Evolutionary conservation across 176 grass and related monocot species (phyloP).

Genomic region (Chrysopogon serrulatus): DNA sequence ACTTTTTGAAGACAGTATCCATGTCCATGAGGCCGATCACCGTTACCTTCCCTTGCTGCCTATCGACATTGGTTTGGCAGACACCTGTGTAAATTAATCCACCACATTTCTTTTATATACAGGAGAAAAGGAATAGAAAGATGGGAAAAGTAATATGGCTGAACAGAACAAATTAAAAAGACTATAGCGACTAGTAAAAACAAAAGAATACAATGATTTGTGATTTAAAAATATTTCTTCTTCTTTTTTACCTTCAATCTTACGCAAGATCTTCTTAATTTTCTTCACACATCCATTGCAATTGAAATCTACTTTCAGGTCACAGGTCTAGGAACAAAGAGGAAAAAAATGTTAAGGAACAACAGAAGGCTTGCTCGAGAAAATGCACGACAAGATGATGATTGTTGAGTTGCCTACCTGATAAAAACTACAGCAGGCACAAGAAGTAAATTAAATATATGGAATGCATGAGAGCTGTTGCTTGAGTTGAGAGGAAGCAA

Average conservation of each 20-base stretch:
- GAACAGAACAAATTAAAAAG: background rate
- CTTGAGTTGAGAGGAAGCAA: slow-evolving; percentile 18
- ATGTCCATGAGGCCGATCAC: slow-evolving; percentile 15
- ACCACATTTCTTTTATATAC: background rate
- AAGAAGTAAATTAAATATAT: background rate
- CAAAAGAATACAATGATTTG: background rate
- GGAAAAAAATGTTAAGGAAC: slow-evolving; percentile 1
- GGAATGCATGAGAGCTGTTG: background rate
- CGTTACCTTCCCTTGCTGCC: slow-evolving; percentile 59
- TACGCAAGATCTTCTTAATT: slow-evolving; percentile 65
- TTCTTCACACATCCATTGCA: slow-evolving; percentile 67
- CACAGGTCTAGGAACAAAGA: slow-evolving; percentile 51
- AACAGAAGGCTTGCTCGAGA: background rate
- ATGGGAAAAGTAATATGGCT: background rate
- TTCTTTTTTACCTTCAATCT: slow-evolving; percentile 57
- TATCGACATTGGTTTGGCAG: slow-evolving; percentile 44
- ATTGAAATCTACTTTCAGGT: slow-evolving; percentile 80
- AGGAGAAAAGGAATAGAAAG: background rate
- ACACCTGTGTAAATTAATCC: slow-evolving; percentile 47
- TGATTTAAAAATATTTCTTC: background rate
- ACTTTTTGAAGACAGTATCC: background rate
- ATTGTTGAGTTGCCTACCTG: no score
- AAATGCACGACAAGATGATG: slow-evolving; percentile 7
- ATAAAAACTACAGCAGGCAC: background rate
- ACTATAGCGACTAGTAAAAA: background rate